Percentiles rank a stretch among this genome's conserved stretches.
phyloP scores from a whole-genome alignment of 2,329 filamentous ascomycete species.

The Nemania bipapillata region DNA sequence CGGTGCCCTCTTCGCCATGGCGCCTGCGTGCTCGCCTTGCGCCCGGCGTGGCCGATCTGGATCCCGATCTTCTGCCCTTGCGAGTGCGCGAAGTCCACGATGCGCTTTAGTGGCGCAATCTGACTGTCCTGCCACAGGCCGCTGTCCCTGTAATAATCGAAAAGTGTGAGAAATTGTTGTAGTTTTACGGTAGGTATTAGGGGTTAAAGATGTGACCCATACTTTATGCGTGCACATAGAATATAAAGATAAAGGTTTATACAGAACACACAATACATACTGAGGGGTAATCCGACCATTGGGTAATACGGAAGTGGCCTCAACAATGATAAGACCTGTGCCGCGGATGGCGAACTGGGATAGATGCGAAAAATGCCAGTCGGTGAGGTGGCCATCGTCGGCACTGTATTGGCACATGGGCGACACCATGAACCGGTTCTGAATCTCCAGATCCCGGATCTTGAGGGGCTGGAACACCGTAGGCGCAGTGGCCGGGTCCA shows the following conservation, averaged over 20 bases:
- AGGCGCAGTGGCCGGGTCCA: conserved; percentile 57
- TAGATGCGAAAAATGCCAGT: conserved; percentile 85
- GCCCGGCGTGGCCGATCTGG: conserved; percentile 83
- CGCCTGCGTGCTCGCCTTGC: conserved; percentile 70
- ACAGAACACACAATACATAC: too few relatives aligned
- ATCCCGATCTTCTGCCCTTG: conserved; percentile 81
- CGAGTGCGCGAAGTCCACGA: conserved; percentile 81
- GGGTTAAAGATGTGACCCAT: neutral
- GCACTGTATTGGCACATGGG: conserved; percentile 72
- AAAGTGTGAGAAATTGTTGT: neutral
- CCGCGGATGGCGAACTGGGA: conserved; percentile 82
- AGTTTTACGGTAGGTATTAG: neutral
- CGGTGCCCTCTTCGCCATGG: conserved; percentile 74
- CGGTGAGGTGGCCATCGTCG: conserved; percentile 73
- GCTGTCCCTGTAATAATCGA: conserved; percentile 59
- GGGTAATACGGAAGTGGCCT: conserved; percentile 79
- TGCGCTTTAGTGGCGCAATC: conserved; percentile 74
- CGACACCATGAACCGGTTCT: conserved; percentile 68
- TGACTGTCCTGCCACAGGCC: conserved; percentile 89
- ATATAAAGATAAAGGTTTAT: too few relatives aligned
- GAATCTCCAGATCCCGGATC: conserved; percentile 64
- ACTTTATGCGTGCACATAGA: neutral
- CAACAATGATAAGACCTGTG: conserved; percentile 77
- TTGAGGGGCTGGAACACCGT: conserved; percentile 67
- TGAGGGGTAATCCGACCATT: conserved; percentile 83